Conservation (phyloP, 768 basidiomycete species). For the Lentinula edodes region DNA sequence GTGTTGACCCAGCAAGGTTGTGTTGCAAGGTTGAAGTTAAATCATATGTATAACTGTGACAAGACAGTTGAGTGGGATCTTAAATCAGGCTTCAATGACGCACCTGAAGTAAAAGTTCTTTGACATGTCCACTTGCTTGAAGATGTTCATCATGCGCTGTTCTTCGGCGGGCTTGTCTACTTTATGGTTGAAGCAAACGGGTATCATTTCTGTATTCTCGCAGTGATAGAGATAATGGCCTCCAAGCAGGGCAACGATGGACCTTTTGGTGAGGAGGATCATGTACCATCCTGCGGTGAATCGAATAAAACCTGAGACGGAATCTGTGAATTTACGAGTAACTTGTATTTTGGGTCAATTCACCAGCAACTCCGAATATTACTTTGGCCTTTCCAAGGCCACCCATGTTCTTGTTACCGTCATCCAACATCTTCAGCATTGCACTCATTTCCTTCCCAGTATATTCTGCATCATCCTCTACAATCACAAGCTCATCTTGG, state of each 20-base stretch:
- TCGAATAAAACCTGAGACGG: conserved; percentile 70
- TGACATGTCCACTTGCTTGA: conserved; percentile 96
- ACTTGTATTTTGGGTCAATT: conserved; percentile 9
- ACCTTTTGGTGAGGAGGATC: conserved; percentile 84
- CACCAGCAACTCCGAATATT: conserved; percentile 83
- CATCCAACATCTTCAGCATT: conserved; percentile 91
- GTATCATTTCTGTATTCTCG: conserved; percentile 82
- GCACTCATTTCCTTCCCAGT: conserved; percentile 84
- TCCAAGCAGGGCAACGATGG: conserved; percentile 88
- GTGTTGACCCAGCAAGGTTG: conserved; percentile 66
- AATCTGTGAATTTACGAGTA: not conserved
- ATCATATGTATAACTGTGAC: conserved; percentile 86
- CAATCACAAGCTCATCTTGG: conserved; percentile 65
- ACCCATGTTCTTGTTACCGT: conserved; percentile 86
- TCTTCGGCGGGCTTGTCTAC: conserved; percentile 87
- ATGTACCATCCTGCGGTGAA: conserved; percentile 98
- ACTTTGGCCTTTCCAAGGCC: conserved; percentile 75
- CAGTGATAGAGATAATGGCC: conserved; percentile 97
- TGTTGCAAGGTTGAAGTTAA: conserved; percentile 93
- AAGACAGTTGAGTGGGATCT: not conserved
- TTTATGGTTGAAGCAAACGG: conserved; percentile 74
- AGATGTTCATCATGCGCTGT: conserved; percentile 80
- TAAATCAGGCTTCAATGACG: conserved; percentile 4
- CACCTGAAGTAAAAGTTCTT: conserved; percentile 99
- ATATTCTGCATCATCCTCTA: conserved; percentile 89